A percentile compares a stretch with the other conserved stretches of the same genome.
phyloP scores from a whole-genome alignment of 441 rosid species.

The Sinapis alba region DNA sequence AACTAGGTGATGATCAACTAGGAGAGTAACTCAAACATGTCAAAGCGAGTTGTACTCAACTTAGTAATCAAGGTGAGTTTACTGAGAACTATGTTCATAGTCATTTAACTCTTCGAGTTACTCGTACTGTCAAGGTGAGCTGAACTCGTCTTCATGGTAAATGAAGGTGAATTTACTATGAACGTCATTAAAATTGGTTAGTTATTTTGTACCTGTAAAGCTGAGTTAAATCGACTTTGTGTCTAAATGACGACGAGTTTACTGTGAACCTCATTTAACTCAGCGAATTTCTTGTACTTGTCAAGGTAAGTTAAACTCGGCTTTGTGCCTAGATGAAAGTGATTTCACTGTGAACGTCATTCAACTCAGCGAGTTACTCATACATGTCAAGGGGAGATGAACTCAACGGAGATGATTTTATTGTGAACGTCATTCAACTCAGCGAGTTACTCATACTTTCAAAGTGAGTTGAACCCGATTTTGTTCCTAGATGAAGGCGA shows the following conservation, averaged over 20 bases:
- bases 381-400: background rate
- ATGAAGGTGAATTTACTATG: background rate
- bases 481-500: no score
- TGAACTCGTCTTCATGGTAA: background rate
- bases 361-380: background rate
- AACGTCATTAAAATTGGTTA: background rate
- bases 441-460: no score
- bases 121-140: background rate
- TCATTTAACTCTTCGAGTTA: background rate
- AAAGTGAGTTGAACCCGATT: no score
- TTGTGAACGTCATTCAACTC: no score
- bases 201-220: background rate
- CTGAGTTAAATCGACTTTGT: background rate
- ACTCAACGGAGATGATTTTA: background rate
- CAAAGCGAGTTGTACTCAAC: background rate
- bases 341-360: background rate
- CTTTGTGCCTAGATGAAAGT: background rate
- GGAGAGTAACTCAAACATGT: background rate
- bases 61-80: background rate
- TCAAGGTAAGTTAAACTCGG: background rate
- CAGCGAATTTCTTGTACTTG: background rate
- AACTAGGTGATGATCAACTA: background rate
- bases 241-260: background rate
- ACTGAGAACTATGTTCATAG: background rate
- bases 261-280: background rate